phyloP scores from a whole-genome alignment of 768 basidiomycete genomes.

The Rossbeevera mucosa region DNA sequence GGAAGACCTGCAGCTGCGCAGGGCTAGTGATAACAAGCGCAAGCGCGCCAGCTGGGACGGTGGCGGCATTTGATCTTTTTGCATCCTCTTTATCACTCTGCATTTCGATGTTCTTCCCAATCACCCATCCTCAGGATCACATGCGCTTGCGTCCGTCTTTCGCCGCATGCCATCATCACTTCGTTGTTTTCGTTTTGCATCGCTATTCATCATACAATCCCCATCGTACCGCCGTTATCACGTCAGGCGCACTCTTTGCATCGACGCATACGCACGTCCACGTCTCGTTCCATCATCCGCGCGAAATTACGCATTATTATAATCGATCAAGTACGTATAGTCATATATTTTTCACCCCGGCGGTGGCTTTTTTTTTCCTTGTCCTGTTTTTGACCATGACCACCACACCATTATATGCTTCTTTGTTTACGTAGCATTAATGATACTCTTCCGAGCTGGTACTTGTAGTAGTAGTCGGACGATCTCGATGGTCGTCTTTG shows the following conservation, averaged over 20 bases:
- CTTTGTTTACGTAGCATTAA: constrained; percentile 9
- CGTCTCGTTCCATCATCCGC: constrained; percentile 3
- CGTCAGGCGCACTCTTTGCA: constrained; percentile 11
- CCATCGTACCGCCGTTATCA: constrained; percentile 5
- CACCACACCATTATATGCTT: neutral
- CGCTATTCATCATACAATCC: constrained; percentile 19
- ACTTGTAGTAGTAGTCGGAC: constrained; percentile 1
- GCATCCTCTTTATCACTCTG: constrained; percentile 10
- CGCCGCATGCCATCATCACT: constrained; percentile 4
- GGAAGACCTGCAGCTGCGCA: constrained; percentile 46
- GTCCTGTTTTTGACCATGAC: constrained; percentile 16
- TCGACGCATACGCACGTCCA: constrained; percentile 10
- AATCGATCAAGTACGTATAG: constrained; percentile 28
- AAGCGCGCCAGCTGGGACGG: constrained; percentile 60
- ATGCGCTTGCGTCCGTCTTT: constrained; percentile 8
- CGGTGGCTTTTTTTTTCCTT: neutral
- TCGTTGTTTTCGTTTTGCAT: constrained; percentile 17
- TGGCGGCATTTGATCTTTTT: constrained; percentile 25
- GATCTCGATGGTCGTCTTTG: constrained; percentile 16
- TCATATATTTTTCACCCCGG: constrained; percentile 15
- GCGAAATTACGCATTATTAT: constrained; percentile 27
- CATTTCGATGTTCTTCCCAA: constrained; percentile 10
- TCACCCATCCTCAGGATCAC: neutral
- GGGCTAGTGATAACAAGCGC: constrained; percentile 48
- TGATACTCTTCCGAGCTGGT: constrained; percentile 10